Conservation (phyloP, 805 yeast genomes). For the Monosporozyma aquatica region DNA sequence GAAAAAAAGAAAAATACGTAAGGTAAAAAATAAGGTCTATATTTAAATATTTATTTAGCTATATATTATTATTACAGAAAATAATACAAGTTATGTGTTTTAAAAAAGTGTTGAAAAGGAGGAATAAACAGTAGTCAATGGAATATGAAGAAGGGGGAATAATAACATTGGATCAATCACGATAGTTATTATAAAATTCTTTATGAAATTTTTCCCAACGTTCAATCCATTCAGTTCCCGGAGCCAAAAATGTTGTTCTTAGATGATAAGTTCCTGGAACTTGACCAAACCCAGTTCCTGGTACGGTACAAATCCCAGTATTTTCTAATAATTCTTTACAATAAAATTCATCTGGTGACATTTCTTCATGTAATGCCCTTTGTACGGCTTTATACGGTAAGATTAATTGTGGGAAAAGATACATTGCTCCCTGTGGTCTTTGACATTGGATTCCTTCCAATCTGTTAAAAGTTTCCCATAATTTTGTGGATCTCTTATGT, state of each 20-base stretch:
- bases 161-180: constrained; percentile 13
- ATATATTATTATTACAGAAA: too few relatives aligned
- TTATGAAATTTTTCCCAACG: constrained; percentile 74
- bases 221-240: constrained; percentile 83
- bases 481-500: constrained; percentile 48
- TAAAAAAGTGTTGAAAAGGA: too few relatives aligned
- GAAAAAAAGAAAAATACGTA: too few relatives aligned
- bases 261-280: constrained; percentile 81
- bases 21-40: too few relatives aligned
- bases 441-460: constrained; percentile 83
- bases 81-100: too few relatives aligned
- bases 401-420: constrained; percentile 73
- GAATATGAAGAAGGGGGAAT: too few relatives aligned
- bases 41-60: too few relatives aligned
- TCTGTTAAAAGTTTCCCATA: constrained; percentile 60
- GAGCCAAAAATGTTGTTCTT: constrained; percentile 94
- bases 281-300: constrained; percentile 97
- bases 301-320: constrained; percentile 95
- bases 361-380: constrained; percentile 46
- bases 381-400: constrained; percentile 56
- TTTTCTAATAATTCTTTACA: constrained; percentile 72
- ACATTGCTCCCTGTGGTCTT: constrained; percentile 96
- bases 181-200: constrained; percentile 53
- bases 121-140: too few relatives aligned
- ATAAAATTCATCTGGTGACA: constrained; percentile 78